Conservation (phyloP, 1,284 basidiomycete species). For the Athelia sp. region DNA sequence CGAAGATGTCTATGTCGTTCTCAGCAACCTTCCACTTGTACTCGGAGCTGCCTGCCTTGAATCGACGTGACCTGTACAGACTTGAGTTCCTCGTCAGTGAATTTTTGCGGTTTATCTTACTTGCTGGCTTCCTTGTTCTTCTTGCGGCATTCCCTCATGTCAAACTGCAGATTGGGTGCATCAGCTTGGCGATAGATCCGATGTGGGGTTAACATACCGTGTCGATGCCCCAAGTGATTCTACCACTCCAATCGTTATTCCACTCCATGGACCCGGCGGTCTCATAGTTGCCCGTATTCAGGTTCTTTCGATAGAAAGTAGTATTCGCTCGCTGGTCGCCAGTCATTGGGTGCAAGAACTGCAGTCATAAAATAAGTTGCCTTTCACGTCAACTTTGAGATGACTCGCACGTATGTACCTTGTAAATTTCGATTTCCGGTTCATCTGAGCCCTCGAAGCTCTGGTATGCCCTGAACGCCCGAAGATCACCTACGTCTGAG, state of each 20-base stretch:
- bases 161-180: not conserved
- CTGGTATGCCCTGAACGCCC: constrained; percentile 38
- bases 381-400: too few relatives aligned
- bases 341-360: not conserved
- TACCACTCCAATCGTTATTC: not conserved
- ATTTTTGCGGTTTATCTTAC: not conserved
- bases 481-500: constrained; percentile 27
- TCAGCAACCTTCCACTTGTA: constrained; percentile 58
- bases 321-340: not conserved
- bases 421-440: constrained; percentile 41
- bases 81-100: constrained; percentile 4
- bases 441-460: constrained; percentile 22
- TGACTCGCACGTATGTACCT: too few relatives aligned
- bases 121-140: not conserved
- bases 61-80: constrained; percentile 43
- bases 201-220: not conserved
- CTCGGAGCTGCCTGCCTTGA: constrained; percentile 42
- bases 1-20: constrained; percentile 40
- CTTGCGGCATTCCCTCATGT: not conserved
- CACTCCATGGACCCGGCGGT: not conserved
- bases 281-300: not conserved
- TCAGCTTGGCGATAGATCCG: too few relatives aligned
- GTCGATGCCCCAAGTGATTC: not conserved
- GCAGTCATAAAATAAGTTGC: too few relatives aligned
- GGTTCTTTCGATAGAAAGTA: constrained; percentile 1